Evolutionary conservation across 495 filamentous ascomycete genomes (phyloP).

Genomic region (Aspergillus saccharolyticus): DNA sequence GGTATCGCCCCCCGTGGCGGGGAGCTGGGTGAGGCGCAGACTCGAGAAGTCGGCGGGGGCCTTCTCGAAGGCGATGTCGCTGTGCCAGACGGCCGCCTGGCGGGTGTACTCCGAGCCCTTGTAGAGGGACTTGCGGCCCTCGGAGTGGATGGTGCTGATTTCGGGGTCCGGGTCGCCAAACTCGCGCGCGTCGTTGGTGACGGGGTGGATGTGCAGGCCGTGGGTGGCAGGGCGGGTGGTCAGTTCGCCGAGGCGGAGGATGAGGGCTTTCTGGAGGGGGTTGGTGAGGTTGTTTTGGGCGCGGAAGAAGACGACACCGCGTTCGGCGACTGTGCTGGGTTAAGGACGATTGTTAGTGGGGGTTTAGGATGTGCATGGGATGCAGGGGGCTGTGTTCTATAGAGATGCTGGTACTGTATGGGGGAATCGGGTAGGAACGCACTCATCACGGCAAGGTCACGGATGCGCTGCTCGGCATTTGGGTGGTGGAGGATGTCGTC

Average conservation of each 20-base stretch:
- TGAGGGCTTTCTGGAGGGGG: conserved; percentile 58
- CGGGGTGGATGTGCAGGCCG: conserved; percentile 63
- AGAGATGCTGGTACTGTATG: no score
- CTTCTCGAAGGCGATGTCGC: conserved; percentile 60
- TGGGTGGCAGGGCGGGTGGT: conserved; percentile 53
- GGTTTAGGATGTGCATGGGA: background rate
- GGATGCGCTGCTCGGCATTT: conserved; percentile 53
- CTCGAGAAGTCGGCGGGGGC: conserved; percentile 56
- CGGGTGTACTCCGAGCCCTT: conserved; percentile 14
- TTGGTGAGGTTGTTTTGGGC: conserved; percentile 57
- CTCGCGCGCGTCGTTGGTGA: conserved; percentile 47
- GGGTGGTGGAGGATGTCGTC: conserved; percentile 48
- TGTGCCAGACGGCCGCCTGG: conserved; percentile 47
- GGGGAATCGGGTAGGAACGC: background rate
- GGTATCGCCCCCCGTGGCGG: conserved; percentile 60
- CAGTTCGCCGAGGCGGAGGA: conserved; percentile 53
- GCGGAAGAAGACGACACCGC: conserved; percentile 73
- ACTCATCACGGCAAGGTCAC: conserved; percentile 53
- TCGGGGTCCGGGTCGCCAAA: conserved; percentile 55
- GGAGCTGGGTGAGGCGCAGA: conserved; percentile 50
- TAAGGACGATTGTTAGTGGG: background rate
- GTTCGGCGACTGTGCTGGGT: conserved; percentile 63
- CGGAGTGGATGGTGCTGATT: conserved; percentile 62
- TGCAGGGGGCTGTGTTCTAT: no score
- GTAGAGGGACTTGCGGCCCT: conserved; percentile 48